Conservation (phyloP, 257 asterid species). For the Cordia subcordata region DNA sequence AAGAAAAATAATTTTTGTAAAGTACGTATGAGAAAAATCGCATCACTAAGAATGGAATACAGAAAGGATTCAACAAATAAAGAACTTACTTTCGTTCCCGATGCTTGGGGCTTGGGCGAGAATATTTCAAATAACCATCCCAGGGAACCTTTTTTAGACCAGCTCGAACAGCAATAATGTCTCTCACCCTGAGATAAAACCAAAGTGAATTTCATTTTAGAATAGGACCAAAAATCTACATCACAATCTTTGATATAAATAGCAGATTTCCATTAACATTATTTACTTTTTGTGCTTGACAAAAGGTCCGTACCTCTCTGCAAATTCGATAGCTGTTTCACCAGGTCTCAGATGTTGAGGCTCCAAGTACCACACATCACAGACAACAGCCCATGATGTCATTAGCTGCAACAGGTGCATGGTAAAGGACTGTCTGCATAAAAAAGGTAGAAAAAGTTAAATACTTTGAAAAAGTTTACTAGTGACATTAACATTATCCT, state of each 20-base stretch:
- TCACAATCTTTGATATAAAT: not conserved
- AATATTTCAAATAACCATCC: conserved; percentile 84
- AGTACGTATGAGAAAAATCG: not conserved
- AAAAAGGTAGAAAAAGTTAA: conserved; percentile 4
- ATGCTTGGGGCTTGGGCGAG: conserved; percentile 94
- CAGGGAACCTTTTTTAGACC: conserved; percentile 68
- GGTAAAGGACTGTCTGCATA: conserved; percentile 86
- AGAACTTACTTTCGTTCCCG: conserved; percentile 82
- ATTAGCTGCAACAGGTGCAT: conserved; percentile 91
- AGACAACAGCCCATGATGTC: conserved; percentile 99
- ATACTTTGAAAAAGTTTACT: not conserved
- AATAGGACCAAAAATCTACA: not conserved
- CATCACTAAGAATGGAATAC: not conserved
- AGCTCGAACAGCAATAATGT: conserved; percentile 85
- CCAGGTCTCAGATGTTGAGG: conserved; percentile 89
- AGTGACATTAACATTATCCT: not conserved
- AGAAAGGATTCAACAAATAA: not conserved
- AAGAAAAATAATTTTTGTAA: not conserved
- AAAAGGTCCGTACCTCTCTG: conserved; percentile 62
- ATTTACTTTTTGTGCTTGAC: not conserved
- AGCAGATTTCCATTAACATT: too few relatives aligned
- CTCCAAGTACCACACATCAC: conserved; percentile 98
- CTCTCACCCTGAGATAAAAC: conserved; percentile 69
- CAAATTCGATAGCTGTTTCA: conserved; percentile 92
- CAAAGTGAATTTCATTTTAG: not conserved